Percentiles rank a stretch among this genome's conserved stretches.
These are phyloP conservation scores for Elsinoe necatrix DNA, from an alignment of 2,329 filamentous ascomycete species.

Conservation along the genomic window DNA sequence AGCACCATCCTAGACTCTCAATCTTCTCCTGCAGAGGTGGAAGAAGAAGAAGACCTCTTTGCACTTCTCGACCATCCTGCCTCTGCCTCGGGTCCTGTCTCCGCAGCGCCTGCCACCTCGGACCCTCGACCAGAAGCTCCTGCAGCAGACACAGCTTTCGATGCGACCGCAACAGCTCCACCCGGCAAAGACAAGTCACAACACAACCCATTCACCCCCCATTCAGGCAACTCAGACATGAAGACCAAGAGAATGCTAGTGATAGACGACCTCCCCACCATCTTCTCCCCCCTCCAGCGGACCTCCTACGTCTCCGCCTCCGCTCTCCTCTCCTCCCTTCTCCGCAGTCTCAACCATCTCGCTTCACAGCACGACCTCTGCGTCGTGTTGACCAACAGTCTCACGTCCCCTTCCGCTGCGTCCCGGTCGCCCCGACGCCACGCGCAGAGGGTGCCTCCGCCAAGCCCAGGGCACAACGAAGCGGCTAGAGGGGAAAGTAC, in stretches of 20 bases:
- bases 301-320: conserved; percentile 30
- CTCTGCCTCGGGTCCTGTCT: conserved; percentile 32
- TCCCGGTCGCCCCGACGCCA: too few relatives aligned
- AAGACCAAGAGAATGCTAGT: conserved; percentile 20
- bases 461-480: too few relatives aligned
- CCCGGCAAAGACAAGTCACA: too few relatives aligned
- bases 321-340: conserved; percentile 34
- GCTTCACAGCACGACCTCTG: conserved; percentile 31
- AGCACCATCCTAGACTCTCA: conserved; percentile 29
- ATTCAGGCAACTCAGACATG: conserved; percentile 29
- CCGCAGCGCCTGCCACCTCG: conserved; percentile 26
- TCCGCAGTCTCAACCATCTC: conserved; percentile 35
- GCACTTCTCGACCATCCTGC: conserved; percentile 27
- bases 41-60: conserved; percentile 31
- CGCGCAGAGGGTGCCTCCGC: too few relatives aligned
- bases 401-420: conserved; percentile 17
- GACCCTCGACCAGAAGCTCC: too few relatives aligned
- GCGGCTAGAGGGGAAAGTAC: too few relatives aligned
- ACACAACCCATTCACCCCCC: too few relatives aligned
- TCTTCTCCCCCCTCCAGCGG: conserved; percentile 24
- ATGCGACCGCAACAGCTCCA: too few relatives aligned
- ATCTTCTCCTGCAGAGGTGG: conserved; percentile 22
- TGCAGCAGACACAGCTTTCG: too few relatives aligned
- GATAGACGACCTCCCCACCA: conserved; percentile 25
- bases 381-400: conserved; percentile 35